Evolutionary conservation across 164 flowering plant genomes (phyloP).

Genomic region (Vitis cinerea): DNA sequence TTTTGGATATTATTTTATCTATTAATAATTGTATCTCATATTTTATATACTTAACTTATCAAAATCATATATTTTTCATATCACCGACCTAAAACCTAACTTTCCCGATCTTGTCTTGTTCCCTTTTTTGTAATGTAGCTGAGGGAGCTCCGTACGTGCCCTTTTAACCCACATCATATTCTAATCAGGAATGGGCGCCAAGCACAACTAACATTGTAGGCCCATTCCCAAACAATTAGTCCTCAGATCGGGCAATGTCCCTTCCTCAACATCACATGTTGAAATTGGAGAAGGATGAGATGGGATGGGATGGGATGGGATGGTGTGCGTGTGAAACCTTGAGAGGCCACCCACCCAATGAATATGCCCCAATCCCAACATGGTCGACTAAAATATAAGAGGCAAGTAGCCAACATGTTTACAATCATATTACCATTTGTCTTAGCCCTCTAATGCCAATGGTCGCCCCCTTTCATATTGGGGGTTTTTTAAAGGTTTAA

Average conservation of each 20-base stretch:
- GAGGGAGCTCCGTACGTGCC: slow-evolving; percentile 18
- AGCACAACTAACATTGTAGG: slow-evolving; percentile 31
- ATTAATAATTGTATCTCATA: too few species aligned
- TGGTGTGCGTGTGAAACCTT: too few species aligned
- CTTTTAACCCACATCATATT: slow-evolving; percentile 7
- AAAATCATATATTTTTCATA: too few species aligned
- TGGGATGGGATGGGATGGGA: too few species aligned
- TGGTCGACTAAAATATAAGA: neutral
- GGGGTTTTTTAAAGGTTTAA: slow-evolving; percentile 9
- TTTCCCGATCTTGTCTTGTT: too few species aligned
- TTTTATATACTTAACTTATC: too few species aligned
- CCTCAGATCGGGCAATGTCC: slow-evolving; percentile 14
- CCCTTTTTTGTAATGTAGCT: slow-evolving; percentile 16
- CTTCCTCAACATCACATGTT: slow-evolving; percentile 1
- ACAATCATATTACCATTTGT: slow-evolving; percentile 25
- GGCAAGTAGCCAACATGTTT: slow-evolving; percentile 34
- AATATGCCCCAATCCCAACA: neutral
- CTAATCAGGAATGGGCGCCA: slow-evolving; percentile 2
- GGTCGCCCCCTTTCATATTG: slow-evolving; percentile 3
- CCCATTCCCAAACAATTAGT: slow-evolving; percentile 23
- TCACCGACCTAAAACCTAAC: too few species aligned
- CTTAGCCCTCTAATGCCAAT: slow-evolving; percentile 15
- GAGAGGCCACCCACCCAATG: too few species aligned
- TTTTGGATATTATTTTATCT: too few species aligned
- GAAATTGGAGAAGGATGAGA: neutral